Conservation (phyloP, 2,329 filamentous ascomycete species). For the Pseudocercospora fuligena region DNA sequence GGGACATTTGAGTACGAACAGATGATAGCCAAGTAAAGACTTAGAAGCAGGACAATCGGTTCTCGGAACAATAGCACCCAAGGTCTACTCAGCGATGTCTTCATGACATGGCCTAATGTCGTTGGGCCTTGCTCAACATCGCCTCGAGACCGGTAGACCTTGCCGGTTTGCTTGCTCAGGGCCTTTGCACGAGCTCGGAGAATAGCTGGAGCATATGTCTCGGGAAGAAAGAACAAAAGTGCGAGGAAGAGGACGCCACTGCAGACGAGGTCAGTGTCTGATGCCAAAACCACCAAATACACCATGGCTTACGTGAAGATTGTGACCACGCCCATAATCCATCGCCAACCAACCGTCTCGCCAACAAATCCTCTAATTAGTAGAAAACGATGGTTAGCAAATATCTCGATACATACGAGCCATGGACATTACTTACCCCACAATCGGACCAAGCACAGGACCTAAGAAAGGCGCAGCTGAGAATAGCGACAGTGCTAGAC, state of each 20-base stretch:
- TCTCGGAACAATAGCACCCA: slow-evolving; percentile 72
- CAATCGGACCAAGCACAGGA: slow-evolving; percentile 63
- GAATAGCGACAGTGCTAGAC: slow-evolving; percentile 64
- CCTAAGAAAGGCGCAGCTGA: slow-evolving; percentile 69
- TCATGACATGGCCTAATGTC: slow-evolving; percentile 48
- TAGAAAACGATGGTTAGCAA: not conserved
- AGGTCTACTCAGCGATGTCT: slow-evolving; percentile 63
- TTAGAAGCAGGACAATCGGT: slow-evolving; percentile 68
- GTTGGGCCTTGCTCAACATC: slow-evolving; percentile 41
- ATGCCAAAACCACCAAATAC: not conserved
- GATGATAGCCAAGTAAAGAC: slow-evolving; percentile 67
- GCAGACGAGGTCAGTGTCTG: slow-evolving; percentile 14
- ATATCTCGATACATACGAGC: not conserved
- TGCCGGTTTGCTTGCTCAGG: slow-evolving; percentile 53
- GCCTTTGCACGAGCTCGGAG: slow-evolving; percentile 56
- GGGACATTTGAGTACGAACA: slow-evolving; percentile 26
- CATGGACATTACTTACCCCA: slow-evolving; percentile 43
- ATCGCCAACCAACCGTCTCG: slow-evolving; percentile 65
- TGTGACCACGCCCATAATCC: slow-evolving; percentile 65
- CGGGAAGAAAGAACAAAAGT: slow-evolving; percentile 56
- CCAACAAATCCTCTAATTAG: slow-evolving; percentile 37
- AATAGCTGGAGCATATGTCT: slow-evolving; percentile 63
- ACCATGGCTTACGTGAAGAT: slow-evolving; percentile 39
- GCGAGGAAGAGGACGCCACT: slow-evolving; percentile 63
- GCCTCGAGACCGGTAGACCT: slow-evolving; percentile 57